Evolutionary conservation across 2,329 filamentous ascomycete genomes (phyloP).

Genomic region (Aspergillus sp.): DNA sequence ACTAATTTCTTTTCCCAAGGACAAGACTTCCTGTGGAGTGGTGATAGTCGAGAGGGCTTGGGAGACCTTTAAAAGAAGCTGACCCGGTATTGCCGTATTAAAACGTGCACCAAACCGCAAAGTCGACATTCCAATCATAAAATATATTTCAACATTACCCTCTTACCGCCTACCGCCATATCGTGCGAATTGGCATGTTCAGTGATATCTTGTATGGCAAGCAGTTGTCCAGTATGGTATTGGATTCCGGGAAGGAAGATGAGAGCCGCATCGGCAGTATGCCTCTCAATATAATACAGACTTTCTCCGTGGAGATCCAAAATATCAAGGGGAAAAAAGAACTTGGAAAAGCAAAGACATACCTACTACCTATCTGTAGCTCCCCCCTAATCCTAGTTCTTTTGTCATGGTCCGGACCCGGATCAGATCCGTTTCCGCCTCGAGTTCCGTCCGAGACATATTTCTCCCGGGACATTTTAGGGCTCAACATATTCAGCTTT

Average conservation of each 20-base stretch:
- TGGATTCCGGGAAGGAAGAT: constrained; percentile 79
- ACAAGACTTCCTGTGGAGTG: constrained; percentile 33
- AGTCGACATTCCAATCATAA: constrained; percentile 84
- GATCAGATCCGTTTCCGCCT: constrained; percentile 21
- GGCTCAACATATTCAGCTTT: too few species aligned
- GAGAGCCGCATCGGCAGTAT: constrained; percentile 63
- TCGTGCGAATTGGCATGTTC: constrained; percentile 60
- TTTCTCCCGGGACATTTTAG: not conserved
- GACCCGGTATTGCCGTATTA: constrained; percentile 83
- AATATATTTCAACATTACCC: constrained; percentile 53
- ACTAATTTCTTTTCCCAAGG: constrained; percentile 43
- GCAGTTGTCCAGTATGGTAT: constrained; percentile 81
- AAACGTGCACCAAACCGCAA: constrained; percentile 87
- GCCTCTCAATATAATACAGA: constrained; percentile 64
- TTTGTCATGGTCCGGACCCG: constrained; percentile 2
- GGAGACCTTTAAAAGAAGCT: constrained; percentile 49
- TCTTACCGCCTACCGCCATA: constrained; percentile 70
- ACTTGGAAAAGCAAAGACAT: too few species aligned
- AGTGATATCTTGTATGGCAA: constrained; percentile 74
- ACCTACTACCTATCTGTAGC: not conserved
- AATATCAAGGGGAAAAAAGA: not conserved
- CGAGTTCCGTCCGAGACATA: constrained; percentile 1
- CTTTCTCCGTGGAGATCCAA: constrained; percentile 57
- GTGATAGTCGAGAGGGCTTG: constrained; percentile 30
- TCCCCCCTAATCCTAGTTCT: not conserved